Evolutionary conservation across 257 asterid species (phyloP), one percentile per base, ranked within the genome.

Genomic region (Capsicum rhomboideum): DNA sequence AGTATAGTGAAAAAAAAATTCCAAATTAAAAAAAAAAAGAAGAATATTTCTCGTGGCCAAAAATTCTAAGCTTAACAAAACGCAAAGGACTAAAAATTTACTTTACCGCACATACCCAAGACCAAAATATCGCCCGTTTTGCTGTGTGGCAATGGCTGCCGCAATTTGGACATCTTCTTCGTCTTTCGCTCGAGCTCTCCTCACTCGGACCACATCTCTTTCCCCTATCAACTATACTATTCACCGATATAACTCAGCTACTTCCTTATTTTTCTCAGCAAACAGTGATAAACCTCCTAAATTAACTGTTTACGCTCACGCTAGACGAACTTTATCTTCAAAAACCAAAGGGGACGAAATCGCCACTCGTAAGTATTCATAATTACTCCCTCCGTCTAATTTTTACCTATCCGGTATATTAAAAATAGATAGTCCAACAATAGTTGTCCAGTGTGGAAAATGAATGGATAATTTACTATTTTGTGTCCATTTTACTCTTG

Each of bases 261-360:
- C 8, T 42, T 46, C 82, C 44, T 29, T 55, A 42, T 58, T 83
- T 69, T 79, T 50, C 44, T 68, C 87, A 34, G 59, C 85, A 21
- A 79, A 56, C 86, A 79, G 82, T 66, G 46, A 20, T 34, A 86
- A 89, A 37, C 83, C 44, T 54, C 82, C 64, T 37, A 50, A 40
- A 21, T 86, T n/a, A 10, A 82, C 85, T 81, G 87, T 91, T 84
- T 55, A 55, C 9, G 92, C 92, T 31, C 95, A 87, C 83, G 98
- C 99, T 46, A 91, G 94, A 80, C 92, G 98, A 29, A 82, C 80
- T 72, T 90, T 83, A 79, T 83, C 95, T 67, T 61, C 94, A 80
- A 82, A 86, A 71, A 58, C 84, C 55, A 90, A 84, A 83, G 86
- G 80, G 40, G 97, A 85, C 1, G 84, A 83, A 11, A n/a, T 89